Base-by-base conservation (phyloP, 2,329 filamentous ascomycete species). In the Colletotrichum sp. region DNA sequence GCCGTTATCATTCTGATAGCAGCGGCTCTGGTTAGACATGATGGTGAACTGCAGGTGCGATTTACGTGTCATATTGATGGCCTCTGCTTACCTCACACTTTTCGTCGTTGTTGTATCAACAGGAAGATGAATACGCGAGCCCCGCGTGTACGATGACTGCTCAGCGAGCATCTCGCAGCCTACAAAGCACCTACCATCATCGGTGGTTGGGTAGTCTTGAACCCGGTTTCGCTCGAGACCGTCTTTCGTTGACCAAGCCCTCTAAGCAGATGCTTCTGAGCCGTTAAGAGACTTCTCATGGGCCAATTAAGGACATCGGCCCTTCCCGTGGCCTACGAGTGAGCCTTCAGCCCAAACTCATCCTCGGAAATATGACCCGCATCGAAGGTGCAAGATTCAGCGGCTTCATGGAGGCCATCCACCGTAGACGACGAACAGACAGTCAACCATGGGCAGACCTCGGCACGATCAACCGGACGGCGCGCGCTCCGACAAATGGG, bases 311-410 rank as follows among this genome's bases (percentile, higher is more conserved):
- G 19, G 11, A 22, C 39, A n/a, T 19, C 19, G 19, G 19, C 19
- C n/a, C 5, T 48, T 22, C 11, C 12, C 44, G 44, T 44, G 16
- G 39, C 12, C 39, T 3, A 48, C 0, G 19, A n/a, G 19, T 48
- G 5, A 48, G 5, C 19, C 8, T 48, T 19, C 9, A 48, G 9
- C 8, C 39, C 19, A n/a, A 4, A 44, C 0, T 44, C 39, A 44
- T 11, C 9, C 8, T 0, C 19, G 5, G 1, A 0, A 11, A 0
- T 44, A 6, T 6, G 16, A 11, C 9, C 1, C 5, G 39, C 39
- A n/a, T n/a, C 0, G 16, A 44, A 48, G 19, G 9, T 48, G 19
- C 19, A 11, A 48, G 0, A n/a, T 52, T 25, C 11, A 6, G 44
- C 12, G n/a, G n/a, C 11, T 22, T 22, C n/a, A 13, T 13, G 44